Conservation (phyloP, 2,329 filamentous ascomycete species). For the Monilinia aucupariae region DNA sequence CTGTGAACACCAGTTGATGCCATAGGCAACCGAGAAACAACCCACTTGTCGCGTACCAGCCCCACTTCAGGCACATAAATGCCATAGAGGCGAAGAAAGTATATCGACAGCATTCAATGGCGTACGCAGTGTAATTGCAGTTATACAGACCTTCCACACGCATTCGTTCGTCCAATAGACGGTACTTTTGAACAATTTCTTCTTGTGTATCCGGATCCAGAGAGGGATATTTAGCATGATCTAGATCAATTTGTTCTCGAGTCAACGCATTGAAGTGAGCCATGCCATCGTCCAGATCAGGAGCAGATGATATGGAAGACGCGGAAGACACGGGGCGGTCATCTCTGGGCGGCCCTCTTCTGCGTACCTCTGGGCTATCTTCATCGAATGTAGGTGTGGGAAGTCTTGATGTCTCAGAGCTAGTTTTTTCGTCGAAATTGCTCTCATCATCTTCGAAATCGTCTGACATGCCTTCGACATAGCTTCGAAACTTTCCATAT, state of each 20-base stretch:
- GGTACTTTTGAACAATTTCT: constrained; percentile 73
- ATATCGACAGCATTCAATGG: constrained; percentile 69
- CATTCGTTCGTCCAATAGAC: constrained; percentile 67
- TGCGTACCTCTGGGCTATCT: constrained; percentile 22
- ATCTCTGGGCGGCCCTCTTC: constrained; percentile 21
- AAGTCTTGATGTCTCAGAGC: constrained; percentile 31
- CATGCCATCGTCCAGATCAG: constrained; percentile 48
- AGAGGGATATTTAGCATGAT: constrained; percentile 74
- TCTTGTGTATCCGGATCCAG: constrained; percentile 69
- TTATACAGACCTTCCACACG: constrained; percentile 70
- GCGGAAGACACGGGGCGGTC: constrained; percentile 35
- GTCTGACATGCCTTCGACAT: constrained; percentile 37
- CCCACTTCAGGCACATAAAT: constrained; percentile 54
- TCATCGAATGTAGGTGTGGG: constrained; percentile 35
- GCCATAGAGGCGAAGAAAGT: constrained; percentile 57
- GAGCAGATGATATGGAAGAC: constrained; percentile 56
- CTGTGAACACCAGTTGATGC: constrained; percentile 92
- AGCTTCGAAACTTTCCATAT: constrained; percentile 68
- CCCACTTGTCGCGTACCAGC: constrained; percentile 66
- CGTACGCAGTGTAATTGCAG: constrained; percentile 79
- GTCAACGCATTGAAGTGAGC: constrained; percentile 70
- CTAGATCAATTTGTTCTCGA: constrained; percentile 66
- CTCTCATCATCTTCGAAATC: constrained; percentile 36
- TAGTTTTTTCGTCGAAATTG: constrained; percentile 24
- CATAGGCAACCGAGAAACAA: constrained; percentile 76